phyloP scores from a whole-genome alignment of 345 rosid species.

The Barbarea vulgaris region DNA sequence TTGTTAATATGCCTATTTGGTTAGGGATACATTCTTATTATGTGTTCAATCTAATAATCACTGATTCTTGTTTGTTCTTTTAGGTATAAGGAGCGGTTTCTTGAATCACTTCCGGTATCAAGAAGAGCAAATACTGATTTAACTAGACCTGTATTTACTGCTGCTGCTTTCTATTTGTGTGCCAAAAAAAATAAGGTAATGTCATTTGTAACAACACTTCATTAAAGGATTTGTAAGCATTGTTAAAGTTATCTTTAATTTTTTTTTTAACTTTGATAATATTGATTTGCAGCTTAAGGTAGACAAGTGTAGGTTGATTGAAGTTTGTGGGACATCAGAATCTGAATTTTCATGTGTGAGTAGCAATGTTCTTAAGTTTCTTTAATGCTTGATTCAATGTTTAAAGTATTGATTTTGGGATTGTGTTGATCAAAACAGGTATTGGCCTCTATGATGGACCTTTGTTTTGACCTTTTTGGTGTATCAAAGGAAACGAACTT shows the following conservation, averaged over 20 bases:
- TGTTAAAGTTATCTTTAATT: neutral
- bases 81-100: conserved; percentile 75
- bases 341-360: conserved; percentile 75
- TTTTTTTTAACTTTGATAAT: neutral
- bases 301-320: conserved; percentile 78
- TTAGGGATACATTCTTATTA: neutral
- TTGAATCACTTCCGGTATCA: conserved; percentile 64
- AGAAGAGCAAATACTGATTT: conserved; percentile 67
- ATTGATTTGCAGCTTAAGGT: conserved; percentile 66
- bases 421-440: conserved; percentile 17
- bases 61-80: neutral
- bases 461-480: conserved; percentile 24
- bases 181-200: conserved; percentile 73
- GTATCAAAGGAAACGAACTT: conserved; percentile 51
- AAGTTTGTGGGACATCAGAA: conserved; percentile 88
- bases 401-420: neutral
- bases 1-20: neutral
- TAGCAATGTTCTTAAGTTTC: neutral
- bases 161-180: conserved; percentile 77
- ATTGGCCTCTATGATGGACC: conserved; percentile 26
- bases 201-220: no score
- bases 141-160: conserved; percentile 72
- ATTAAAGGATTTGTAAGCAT: neutral
- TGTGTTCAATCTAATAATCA: neutral
- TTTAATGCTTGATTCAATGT: neutral